These are phyloP conservation scores for Yamadazyma atmosphaerica DNA, from an alignment of 1,139 yeast genomes.

Conservation along the genomic window DNA sequence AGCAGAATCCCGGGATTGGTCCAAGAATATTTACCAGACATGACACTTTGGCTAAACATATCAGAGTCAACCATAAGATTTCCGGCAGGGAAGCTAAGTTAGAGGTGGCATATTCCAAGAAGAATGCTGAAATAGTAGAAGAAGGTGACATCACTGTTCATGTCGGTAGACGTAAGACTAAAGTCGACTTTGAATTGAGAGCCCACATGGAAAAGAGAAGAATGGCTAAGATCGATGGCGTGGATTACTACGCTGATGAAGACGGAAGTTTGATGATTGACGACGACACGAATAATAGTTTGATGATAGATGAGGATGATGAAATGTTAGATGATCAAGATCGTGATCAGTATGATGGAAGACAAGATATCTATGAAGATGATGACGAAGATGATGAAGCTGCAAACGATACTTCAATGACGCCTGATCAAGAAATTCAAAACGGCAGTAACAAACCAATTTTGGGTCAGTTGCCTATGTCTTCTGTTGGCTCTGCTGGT, in stretches of 20 bases:
- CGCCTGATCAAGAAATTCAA: background rate
- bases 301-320: conserved; percentile 10
- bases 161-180: conserved; percentile 49
- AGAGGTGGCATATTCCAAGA: conserved; percentile 49
- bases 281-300: conserved; percentile 6
- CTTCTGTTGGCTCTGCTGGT: no score
- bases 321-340: conserved; percentile 9
- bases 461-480: background rate
- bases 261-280: conserved; percentile 5
- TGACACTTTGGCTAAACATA: conserved; percentile 93
- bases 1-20: conserved; percentile 50
- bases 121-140: conserved; percentile 47
- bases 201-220: conserved; percentile 48
- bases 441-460: background rate
- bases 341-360: conserved; percentile 6
- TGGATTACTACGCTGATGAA: conserved; percentile 15
- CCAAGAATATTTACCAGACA: conserved; percentile 85
- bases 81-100: conserved; percentile 66
- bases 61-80: conserved; percentile 81
- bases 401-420: conserved; percentile 1
- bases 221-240: conserved; percentile 19
- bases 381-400: conserved; percentile 9
- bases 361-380: conserved; percentile 13
- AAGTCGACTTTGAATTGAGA: conserved; percentile 48
- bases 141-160: conserved; percentile 49